Conservation (phyloP, 345 rosid genomes). For the Eucalyptus tenuipes region DNA sequence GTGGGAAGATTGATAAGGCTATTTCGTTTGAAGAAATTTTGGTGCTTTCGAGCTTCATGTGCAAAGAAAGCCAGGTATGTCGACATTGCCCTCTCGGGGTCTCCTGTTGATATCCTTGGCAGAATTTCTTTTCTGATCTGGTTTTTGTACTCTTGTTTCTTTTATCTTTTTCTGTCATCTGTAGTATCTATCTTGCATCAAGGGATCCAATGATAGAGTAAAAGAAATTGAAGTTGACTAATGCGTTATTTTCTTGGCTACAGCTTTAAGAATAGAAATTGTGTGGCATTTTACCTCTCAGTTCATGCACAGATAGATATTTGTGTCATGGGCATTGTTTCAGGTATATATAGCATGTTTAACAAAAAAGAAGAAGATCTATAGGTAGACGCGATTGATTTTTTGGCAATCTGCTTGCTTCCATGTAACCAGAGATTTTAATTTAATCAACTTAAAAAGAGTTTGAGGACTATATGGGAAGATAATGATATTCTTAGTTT, state of each 20-base stretch:
- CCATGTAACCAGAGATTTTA: neutral
- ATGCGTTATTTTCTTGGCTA: neutral
- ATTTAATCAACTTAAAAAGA: neutral
- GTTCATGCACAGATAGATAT: neutral
- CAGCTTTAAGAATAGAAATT: neutral
- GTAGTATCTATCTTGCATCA: neutral
- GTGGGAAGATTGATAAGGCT: slow-evolving; percentile 77
- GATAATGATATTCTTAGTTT: neutral
- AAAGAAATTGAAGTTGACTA: neutral
- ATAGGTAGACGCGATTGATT: neutral
- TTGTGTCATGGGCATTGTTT: neutral
- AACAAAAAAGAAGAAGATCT: neutral
- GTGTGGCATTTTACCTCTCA: neutral
- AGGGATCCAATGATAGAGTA: neutral
- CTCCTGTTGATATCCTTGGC: neutral
- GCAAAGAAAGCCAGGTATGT: slow-evolving; percentile 76
- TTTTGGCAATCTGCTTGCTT: neutral
- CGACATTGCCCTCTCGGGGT: neutral
- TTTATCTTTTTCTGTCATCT: neutral
- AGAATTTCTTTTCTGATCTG: neutral
- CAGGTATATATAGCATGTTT: neutral
- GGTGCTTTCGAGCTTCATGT: slow-evolving; percentile 80
- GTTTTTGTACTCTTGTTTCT: neutral
- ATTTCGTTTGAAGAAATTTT: slow-evolving; percentile 72
- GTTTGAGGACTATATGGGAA: neutral